Evolutionary conservation across 1,139 yeast species (phyloP).

Genomic region (Barnettozyma hawaiiensis): DNA sequence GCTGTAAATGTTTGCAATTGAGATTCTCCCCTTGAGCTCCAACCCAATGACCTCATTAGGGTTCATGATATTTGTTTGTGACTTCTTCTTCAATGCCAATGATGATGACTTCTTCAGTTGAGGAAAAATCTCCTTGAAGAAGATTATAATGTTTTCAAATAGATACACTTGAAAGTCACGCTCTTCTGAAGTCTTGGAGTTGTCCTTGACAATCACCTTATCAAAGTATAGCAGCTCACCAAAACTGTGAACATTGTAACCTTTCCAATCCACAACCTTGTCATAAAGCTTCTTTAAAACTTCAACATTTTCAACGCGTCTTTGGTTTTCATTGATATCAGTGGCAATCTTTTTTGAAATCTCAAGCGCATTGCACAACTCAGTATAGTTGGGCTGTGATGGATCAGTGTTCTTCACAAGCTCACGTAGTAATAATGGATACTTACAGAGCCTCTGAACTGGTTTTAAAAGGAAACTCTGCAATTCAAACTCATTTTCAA

Average conservation of each 20-base stretch:
- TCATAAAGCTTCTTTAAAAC: conserved; percentile 62
- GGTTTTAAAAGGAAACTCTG: conserved; percentile 91
- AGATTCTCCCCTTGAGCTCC: conserved; percentile 65
- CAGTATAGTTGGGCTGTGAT: conserved; percentile 55
- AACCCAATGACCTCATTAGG: conserved; percentile 31
- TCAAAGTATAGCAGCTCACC: conserved; percentile 84
- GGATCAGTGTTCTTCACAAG: conserved; percentile 58
- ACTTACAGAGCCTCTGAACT: conserved; percentile 89
- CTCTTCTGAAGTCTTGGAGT: conserved; percentile 46
- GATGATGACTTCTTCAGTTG: conserved; percentile 32
- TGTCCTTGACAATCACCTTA: conserved; percentile 67
- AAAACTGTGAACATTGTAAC: conserved; percentile 75
- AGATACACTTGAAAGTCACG: conserved; percentile 86
- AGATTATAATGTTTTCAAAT: conserved; percentile 80
- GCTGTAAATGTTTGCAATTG: conserved; percentile 59
- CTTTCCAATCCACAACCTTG: conserved; percentile 88
- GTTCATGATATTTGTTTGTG: conserved; percentile 17
- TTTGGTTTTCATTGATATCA: conserved; percentile 88
- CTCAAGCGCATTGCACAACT: conserved; percentile 61
- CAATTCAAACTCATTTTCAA: conserved; percentile 84
- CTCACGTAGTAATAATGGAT: conserved; percentile 77
- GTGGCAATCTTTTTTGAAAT: conserved; percentile 73
- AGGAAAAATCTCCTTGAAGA: conserved; percentile 53
- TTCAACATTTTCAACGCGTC: conserved; percentile 83
- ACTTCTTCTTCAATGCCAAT: conserved; percentile 23